Conservation (phyloP, 495 filamentous ascomycete genomes). For the Penicillium lividum region DNA sequence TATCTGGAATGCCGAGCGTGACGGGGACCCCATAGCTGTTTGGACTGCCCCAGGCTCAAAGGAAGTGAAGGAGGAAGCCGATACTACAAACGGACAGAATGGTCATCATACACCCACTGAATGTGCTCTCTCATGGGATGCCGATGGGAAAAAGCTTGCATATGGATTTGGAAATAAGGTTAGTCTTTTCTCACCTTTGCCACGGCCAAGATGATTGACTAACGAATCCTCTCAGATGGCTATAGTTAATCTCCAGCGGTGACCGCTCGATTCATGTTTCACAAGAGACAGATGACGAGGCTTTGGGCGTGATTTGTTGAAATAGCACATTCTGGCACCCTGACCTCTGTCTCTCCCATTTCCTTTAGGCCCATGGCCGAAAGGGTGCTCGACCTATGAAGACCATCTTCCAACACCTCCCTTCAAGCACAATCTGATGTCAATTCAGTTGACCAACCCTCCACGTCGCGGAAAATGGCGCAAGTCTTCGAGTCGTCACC, state of each 20-base stretch:
- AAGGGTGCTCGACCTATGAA: background rate
- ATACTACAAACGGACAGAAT: slow-evolving; percentile 44
- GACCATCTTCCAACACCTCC: too few relatives aligned
- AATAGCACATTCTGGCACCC: background rate
- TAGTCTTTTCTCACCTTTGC: slow-evolving; percentile 26
- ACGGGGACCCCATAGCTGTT: slow-evolving; percentile 62
- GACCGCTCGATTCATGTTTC: slow-evolving; percentile 17
- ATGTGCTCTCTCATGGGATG: slow-evolving; percentile 73
- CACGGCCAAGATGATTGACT: slow-evolving; percentile 2
- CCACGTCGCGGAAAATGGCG: background rate
- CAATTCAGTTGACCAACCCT: background rate
- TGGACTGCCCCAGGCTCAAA: slow-evolving; percentile 51
- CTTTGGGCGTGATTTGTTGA: background rate
- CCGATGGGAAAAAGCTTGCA: slow-evolving; percentile 70
- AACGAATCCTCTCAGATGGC: slow-evolving; percentile 37
- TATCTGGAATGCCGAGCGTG: slow-evolving; percentile 73
- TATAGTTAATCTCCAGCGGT: slow-evolving; percentile 47
- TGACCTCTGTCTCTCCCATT: background rate
- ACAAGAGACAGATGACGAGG: background rate
- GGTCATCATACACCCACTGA: slow-evolving; percentile 32
- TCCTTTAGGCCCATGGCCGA: background rate
- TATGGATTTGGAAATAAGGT: slow-evolving; percentile 72
- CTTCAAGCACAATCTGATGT: background rate
- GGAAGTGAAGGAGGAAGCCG: slow-evolving; percentile 33
- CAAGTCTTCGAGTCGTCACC: background rate